These are phyloP conservation scores for Rosa persica DNA, from an alignment of 306 rosid genomes.

Conservation along the genomic window DNA sequence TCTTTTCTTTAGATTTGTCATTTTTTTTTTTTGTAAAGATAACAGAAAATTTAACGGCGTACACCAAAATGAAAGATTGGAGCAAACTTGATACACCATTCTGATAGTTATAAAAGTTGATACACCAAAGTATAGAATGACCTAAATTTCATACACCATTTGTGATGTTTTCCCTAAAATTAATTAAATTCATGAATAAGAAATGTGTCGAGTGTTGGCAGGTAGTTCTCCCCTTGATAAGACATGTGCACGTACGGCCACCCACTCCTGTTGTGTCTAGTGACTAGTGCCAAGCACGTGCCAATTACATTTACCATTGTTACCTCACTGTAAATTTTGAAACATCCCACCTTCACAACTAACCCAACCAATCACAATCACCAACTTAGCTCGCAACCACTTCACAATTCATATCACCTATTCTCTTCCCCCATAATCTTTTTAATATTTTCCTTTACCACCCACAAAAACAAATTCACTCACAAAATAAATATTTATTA, in stretches of 20 bases:
- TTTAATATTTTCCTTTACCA: neutral
- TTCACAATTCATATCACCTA: neutral
- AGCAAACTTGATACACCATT: too few relatives aligned
- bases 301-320: neutral
- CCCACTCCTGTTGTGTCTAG: conserved; percentile 16
- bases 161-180: too few relatives aligned
- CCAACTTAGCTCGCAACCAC: neutral
- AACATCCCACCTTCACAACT: conserved; percentile 5
- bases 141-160: too few relatives aligned
- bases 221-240: neutral
- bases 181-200: neutral
- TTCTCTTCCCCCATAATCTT: neutral
- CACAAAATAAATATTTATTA: neutral
- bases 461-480: conserved; percentile 19
- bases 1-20: too few relatives aligned
- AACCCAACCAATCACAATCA: conserved; percentile 18
- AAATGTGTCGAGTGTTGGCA: neutral
- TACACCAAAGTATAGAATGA: too few relatives aligned
- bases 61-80: too few relatives aligned
- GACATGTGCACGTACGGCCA: conserved; percentile 37
- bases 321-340: neutral
- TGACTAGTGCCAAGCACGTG: conserved; percentile 33
- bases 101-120: too few relatives aligned
- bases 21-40: too few relatives aligned
- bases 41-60: too few relatives aligned